phyloP scores from a whole-genome alignment of 495 filamentous ascomycete genomes.

The Penicillium argentinense region DNA sequence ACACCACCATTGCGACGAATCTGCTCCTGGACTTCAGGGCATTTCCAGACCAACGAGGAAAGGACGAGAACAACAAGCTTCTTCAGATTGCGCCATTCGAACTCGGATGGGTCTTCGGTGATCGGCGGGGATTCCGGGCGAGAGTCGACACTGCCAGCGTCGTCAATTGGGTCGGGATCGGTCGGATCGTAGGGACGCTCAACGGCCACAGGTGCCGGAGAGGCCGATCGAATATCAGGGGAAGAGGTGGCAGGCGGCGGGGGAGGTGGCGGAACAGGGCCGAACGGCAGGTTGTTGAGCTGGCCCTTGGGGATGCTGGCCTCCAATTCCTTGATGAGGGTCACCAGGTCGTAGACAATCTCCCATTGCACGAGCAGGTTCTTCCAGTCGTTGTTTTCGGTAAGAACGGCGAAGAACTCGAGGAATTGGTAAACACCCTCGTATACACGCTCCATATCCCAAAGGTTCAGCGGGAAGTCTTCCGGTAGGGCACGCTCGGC shows the following conservation, averaged over 20 bases:
- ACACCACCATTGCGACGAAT: constrained; percentile 80
- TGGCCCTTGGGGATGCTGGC: constrained; percentile 75
- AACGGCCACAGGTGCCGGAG: constrained; percentile 49
- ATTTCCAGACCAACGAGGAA: constrained; percentile 79
- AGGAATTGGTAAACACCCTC: constrained; percentile 90
- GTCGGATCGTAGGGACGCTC: constrained; percentile 58
- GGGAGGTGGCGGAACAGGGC: constrained; percentile 27
- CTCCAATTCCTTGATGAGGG: constrained; percentile 81
- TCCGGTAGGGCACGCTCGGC: constrained; percentile 61
- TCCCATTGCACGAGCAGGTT: constrained; percentile 85
- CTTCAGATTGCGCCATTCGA: constrained; percentile 92
- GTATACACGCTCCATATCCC: constrained; percentile 93
- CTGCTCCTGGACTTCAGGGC: constrained; percentile 76
- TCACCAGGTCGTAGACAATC: constrained; percentile 77
- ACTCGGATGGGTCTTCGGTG: constrained; percentile 79
- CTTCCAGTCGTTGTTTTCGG: constrained; percentile 69
- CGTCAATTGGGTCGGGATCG: constrained; percentile 47
- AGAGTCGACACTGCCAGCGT: constrained; percentile 40
- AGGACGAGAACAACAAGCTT: constrained; percentile 86
- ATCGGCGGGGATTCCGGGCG: constrained; percentile 61
- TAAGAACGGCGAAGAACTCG: constrained; percentile 89
- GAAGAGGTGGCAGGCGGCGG: constrained; percentile 29
- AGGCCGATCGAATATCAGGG: constrained; percentile 24
- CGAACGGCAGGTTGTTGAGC: constrained; percentile 45
- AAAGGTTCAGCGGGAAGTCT: constrained; percentile 90